Evolutionary conservation across 2,329 filamentous ascomycete species (phyloP).

Genomic region (Waltergamsia citrina): DNA sequence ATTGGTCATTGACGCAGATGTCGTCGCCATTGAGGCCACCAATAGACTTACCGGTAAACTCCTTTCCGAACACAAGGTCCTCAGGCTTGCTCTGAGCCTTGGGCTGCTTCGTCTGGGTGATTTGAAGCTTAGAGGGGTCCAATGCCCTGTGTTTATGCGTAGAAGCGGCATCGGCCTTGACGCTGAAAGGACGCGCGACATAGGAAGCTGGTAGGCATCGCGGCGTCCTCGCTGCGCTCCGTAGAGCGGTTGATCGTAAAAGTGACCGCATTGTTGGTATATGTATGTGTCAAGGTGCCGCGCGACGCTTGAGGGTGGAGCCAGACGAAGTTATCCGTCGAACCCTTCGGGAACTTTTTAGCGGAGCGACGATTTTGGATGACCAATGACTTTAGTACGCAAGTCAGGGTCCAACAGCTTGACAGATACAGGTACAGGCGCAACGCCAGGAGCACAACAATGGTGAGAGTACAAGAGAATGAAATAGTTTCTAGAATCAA

Average conservation of each 20-base stretch:
- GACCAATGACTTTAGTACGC: no score
- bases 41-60: conserved; percentile 66
- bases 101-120: conserved; percentile 67
- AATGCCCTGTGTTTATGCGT: conserved; percentile 52
- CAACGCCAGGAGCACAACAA: no score
- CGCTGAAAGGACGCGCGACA: conserved; percentile 35
- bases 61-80: conserved; percentile 80
- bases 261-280: conserved; percentile 20
- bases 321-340: no score
- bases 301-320: no score
- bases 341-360: no score
- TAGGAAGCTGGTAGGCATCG: conserved; percentile 21
- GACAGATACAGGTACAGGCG: no score
- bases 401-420: no score
- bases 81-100: conserved; percentile 66
- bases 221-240: conserved; percentile 21
- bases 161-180: conserved; percentile 39
- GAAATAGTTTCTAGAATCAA: no score
- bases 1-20: neutral
- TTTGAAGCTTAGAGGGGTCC: conserved; percentile 65
- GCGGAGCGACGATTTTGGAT: no score
- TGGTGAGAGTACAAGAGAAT: no score
- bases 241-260: conserved; percentile 18
- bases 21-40: neutral
- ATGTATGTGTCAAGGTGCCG: no score